Conservation (phyloP, 73 alveolate genomes). For the Breviolum minutum region DNA sequence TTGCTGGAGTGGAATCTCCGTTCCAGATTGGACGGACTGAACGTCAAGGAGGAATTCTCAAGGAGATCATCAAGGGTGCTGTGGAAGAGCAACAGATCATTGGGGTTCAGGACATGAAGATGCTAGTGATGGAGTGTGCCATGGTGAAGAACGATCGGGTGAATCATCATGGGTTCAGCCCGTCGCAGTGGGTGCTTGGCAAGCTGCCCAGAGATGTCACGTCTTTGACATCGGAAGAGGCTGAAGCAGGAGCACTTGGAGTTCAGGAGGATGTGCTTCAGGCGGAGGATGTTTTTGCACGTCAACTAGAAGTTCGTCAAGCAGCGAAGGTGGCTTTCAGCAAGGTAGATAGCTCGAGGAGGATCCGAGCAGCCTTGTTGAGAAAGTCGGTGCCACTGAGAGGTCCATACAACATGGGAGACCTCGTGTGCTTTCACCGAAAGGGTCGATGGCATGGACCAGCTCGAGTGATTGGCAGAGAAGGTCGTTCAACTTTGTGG, state of each 20-base stretch:
- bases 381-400: not conserved
- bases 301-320: not conserved
- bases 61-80: not conserved
- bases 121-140: not conserved
- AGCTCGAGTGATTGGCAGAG: not conserved
- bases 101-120: not conserved
- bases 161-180: not conserved
- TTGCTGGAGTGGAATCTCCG: not conserved
- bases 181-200: constrained; percentile 15
- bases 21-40: not conserved
- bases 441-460: not conserved
- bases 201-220: not conserved
- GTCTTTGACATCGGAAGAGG: not conserved
- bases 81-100: constrained; percentile 2
- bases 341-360: not conserved
- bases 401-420: not conserved
- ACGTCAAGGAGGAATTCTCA: constrained; percentile 7
- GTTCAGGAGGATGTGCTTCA: not conserved
- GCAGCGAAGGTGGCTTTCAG: not conserved
- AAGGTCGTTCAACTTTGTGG: not conserved
- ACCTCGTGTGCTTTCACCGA: constrained; percentile 16
- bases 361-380: not conserved
- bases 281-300: not conserved
- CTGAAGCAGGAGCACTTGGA: not conserved
- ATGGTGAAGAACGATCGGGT: not conserved